Evolutionary conservation across 331 rosid genomes (phyloP), one percentile per base, ranked within the genome.

Genomic region (Stylosanthes scabra): DNA sequence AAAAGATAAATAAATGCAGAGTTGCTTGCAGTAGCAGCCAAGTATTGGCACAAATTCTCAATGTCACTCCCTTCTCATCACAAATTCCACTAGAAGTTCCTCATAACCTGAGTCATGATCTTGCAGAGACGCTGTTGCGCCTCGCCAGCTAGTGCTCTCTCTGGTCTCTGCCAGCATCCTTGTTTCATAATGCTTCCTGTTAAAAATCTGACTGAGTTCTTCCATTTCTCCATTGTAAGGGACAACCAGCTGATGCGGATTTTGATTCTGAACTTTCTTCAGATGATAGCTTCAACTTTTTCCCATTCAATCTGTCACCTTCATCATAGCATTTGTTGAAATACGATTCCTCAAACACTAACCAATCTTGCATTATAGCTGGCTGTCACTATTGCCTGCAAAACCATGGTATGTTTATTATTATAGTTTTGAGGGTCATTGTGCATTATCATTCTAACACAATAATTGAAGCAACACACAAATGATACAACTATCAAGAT

Each of bases 281-380:
- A 7, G 85, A 57, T 7, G 85, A 57, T 7, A 88, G 80, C 62
- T 80, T 77, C 7, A 89, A 13, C 10, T 57, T 77, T 54, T 74
- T 90, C 39, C 97, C 97, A 37, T 87, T 89, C 81, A 91, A 75
- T 42, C 91, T 87, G 76, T 87, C 93, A 44, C 86, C 97, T 34
- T 82, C 78, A 2, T 68, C 84, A 63, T 96, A 91, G 7, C 84
- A 90, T 70, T 86, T 78, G 75, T 59, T 79, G 82, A 94, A 86
- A 68, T 82, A 85, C 8, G 97, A 91, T 77, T 80, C 81, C 83
- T 87, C 84, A 25, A 91, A 90, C 25, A 90, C 80, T 66, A 66
- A 59, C 85, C 78, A 84, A 37, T 91, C 99, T 69, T 78, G 70
- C 97, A 94, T 80, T 79, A 75, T 78, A 15, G 93, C 97, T 20